Conservation (phyloP, 2,329 filamentous ascomycete genomes). For the Cercospora sp. region DNA sequence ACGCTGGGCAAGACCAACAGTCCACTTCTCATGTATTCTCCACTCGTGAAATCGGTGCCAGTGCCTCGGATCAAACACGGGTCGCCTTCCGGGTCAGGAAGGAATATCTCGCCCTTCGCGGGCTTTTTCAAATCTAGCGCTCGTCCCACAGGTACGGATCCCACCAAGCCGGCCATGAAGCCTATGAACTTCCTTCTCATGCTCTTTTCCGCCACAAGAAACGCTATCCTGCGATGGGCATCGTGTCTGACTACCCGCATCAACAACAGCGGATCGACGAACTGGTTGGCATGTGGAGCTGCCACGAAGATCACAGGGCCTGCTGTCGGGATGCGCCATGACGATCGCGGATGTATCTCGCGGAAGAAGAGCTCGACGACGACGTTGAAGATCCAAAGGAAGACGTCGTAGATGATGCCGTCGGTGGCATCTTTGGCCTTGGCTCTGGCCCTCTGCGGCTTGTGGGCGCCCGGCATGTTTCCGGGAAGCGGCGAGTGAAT, state of each 20-base stretch:
- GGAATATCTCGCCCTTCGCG: constrained; percentile 76
- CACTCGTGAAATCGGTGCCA: constrained; percentile 75
- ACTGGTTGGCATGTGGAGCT: constrained; percentile 96
- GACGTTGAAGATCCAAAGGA: constrained; percentile 75
- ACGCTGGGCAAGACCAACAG: constrained; percentile 83
- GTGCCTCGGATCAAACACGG: constrained; percentile 77
- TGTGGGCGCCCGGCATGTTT: constrained; percentile 9
- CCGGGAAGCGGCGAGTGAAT: constrained; percentile 1
- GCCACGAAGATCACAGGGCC: constrained; percentile 94
- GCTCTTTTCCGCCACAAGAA: constrained; percentile 93
- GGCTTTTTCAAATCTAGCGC: constrained; percentile 86
- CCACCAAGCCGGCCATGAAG: constrained; percentile 77
- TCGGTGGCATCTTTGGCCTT: constrained; percentile 33
- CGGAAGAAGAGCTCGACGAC: constrained; percentile 96
- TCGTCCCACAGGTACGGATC: constrained; percentile 88
- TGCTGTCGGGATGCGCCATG: constrained; percentile 87
- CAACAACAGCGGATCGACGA: constrained; percentile 91
- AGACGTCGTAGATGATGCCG: constrained; percentile 63
- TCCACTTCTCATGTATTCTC: constrained; percentile 73
- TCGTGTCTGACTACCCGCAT: constrained; percentile 88
- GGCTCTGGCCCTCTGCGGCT: constrained; percentile 13
- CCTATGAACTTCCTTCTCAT: constrained; percentile 89
- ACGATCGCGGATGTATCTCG: constrained; percentile 90
- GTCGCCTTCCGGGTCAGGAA: constrained; percentile 83
- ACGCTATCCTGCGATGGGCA: constrained; percentile 83